Evolutionary conservation across 208 protist species (phyloP), one percentile per base, ranked within the genome.

Genomic region (Porcisia hertigi): DNA sequence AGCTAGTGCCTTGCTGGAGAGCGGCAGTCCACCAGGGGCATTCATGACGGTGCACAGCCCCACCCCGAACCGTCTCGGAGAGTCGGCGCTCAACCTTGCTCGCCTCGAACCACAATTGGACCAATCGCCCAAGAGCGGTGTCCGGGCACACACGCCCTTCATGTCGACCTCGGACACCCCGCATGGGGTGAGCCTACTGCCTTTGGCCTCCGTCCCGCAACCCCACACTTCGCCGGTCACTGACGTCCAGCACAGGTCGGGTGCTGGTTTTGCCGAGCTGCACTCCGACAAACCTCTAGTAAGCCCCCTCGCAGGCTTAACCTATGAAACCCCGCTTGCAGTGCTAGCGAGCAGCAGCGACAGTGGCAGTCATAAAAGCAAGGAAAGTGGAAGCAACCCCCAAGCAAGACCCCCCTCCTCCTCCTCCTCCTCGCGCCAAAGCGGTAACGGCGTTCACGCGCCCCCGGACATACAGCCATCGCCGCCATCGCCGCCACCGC

Each of bases 31-130:
- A 25, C 49, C 5, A 4, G 70, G 71, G 23, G 62, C 63, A 53
- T 72, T 63, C 45, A 80, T 71, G 55, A 75, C 70, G 41, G 76
- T 66, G 45, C 60, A 62, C 52, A 70, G 43, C 39, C 62, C 63
- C 70, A 75, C 69, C 18, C 43, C 63, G 36, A 80, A 36, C 43
- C 54, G 41, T 16, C 67, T 66, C 16, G 34, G 0, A 23, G 62
- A 59, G 20, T 53, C 63, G 30, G 49, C 62, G 20, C 34, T 59
- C 9, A 67, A 75, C 70, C n/a, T 65, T 20, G 52, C 53, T 0
- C 69, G 62, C 54, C 39, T 75, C 23, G 62, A 60, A 20, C 20
- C 64, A 9, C 52, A 70, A 45, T 58, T 12, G 41, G 25, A n/a
- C 36, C 18, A 0, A n/a, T 64, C 58, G 14, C 34, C 69, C 3